Evolutionary conservation across 257 asterid genomes (phyloP).

Genomic region (Rauvolfia tetraphylla): DNA sequence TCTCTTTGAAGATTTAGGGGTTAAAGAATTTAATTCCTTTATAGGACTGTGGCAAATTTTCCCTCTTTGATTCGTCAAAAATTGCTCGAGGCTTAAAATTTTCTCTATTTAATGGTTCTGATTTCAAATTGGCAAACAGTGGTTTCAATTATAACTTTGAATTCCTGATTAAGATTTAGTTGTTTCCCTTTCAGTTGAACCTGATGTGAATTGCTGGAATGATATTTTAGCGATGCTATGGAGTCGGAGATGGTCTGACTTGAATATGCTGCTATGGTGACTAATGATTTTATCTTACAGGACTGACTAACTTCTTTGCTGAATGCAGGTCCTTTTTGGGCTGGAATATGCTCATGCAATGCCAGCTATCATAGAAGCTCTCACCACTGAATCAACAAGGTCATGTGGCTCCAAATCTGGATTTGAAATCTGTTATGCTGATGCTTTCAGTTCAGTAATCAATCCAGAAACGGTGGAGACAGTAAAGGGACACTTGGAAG

Average conservation of each 20-base stretch:
- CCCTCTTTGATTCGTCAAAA: background rate
- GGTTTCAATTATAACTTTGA: too few relatives aligned
- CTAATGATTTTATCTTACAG: slow-evolving; percentile 11
- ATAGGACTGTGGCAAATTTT: background rate
- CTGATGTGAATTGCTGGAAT: background rate
- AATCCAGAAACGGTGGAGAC: slow-evolving; percentile 40
- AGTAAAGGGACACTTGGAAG: slow-evolving; percentile 23
- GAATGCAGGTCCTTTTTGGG: slow-evolving; percentile 77
- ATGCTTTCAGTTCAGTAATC: slow-evolving; percentile 50
- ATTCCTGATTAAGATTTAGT: background rate
- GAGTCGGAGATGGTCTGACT: background rate
- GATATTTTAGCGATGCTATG: background rate
- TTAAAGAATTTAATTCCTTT: background rate
- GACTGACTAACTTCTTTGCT: slow-evolving; percentile 21
- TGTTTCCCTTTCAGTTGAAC: background rate
- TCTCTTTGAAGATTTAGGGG: background rate
- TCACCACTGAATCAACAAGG: slow-evolving; percentile 25
- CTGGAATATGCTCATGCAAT: slow-evolving; percentile 83
- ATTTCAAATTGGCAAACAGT: background rate
- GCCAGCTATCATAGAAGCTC: slow-evolving; percentile 45
- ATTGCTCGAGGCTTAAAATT: background rate
- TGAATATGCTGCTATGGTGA: slow-evolving; percentile 4
- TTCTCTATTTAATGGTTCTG: background rate
- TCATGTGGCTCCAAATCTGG: slow-evolving; percentile 29
- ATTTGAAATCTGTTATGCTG: slow-evolving; percentile 47